Base-by-base conservation (phyloP, 306 rosid genomes). In the Delonix regia region DNA sequence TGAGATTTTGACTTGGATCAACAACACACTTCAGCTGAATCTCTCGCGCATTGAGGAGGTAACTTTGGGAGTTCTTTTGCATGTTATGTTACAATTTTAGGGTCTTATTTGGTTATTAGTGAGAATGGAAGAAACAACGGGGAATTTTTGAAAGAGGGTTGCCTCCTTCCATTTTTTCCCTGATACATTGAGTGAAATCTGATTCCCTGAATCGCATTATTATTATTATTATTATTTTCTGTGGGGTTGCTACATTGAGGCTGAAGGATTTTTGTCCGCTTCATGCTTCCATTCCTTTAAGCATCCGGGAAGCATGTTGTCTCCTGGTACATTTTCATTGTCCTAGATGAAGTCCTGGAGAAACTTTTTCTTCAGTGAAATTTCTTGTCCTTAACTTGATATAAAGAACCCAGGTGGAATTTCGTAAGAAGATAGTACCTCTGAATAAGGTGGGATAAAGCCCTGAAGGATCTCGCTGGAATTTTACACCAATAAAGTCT, bases 11-110 rank as follows among this genome's bases (percentile, higher is more conserved):
- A 88, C 83, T 47, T 95, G 99, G 99, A 93, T 95, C 89, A 95
- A 95, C 86, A 95, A 85, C 19, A 87, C 94, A 24, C 98, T 95
- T 78, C 99, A 95, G 68, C 96, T 95, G 21, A 89, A 84, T 68
- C 99, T 95, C 79, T 82, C 96, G n/a, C 99, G 98, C 69, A 87
- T 95, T 86, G 99, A 95, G 83, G 99, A 95, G 97, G 98, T 94
- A 78, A 63, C 5, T 49, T 4, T 47, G 15, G 18, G 42, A 13
- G 11, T 60, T 36, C 41, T 9, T 30, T 66, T 66, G 1, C n/a
- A 51, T 73, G 36, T 62, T 81, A 9, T 24, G 9, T 18, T 18
- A 8, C 16, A 49, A 9, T 42, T 25, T 25, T 51, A 24, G 34
- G 14, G 60, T 7, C 39, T 21, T 60, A 10, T 62, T 69, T 38